phyloP scores from a whole-genome alignment of 345 rosid species.

The Erodium maritimum region DNA sequence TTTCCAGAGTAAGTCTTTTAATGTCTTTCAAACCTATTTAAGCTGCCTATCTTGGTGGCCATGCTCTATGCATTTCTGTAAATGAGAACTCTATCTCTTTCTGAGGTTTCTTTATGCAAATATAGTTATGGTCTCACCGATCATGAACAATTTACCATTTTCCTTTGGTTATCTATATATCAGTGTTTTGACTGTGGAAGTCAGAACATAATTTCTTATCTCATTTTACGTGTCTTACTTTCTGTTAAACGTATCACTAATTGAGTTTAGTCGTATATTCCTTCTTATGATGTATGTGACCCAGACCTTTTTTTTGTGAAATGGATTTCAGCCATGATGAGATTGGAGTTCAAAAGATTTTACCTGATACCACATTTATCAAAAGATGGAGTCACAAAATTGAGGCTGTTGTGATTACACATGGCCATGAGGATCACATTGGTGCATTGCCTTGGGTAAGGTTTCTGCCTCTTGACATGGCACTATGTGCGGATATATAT shows the following conservation, averaged over 20 bases:
- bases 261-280: conserved; percentile 5
- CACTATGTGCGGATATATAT: not conserved
- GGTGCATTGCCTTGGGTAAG: conserved; percentile 99
- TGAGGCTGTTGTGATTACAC: conserved; percentile 95
- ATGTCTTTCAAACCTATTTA: not conserved
- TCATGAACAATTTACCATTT: too few relatives aligned
- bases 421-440: conserved; percentile 99
- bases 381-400: conserved; percentile 91
- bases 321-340: conserved; percentile 60
- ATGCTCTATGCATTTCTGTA: conserved; percentile 2
- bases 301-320: conserved; percentile 6
- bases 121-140: too few relatives aligned
- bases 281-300: conserved; percentile 5
- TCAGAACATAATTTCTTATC: not conserved
- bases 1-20: conserved; percentile 75
- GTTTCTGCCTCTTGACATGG: conserved; percentile 24
- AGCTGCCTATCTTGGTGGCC: conserved; percentile 3
- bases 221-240: not conserved
- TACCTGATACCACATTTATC: conserved; percentile 94
- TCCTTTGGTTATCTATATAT: too few relatives aligned
- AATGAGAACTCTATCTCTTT: not conserved
- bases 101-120: not conserved
- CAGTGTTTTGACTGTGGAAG: not conserved
- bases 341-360: conserved; percentile 85
- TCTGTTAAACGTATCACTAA: not conserved